Evolutionary conservation across 2,329 filamentous ascomycete genomes (phyloP), one percentile per base, ranked within the genome.

Genomic region (Penicillium concentricum): DNA sequence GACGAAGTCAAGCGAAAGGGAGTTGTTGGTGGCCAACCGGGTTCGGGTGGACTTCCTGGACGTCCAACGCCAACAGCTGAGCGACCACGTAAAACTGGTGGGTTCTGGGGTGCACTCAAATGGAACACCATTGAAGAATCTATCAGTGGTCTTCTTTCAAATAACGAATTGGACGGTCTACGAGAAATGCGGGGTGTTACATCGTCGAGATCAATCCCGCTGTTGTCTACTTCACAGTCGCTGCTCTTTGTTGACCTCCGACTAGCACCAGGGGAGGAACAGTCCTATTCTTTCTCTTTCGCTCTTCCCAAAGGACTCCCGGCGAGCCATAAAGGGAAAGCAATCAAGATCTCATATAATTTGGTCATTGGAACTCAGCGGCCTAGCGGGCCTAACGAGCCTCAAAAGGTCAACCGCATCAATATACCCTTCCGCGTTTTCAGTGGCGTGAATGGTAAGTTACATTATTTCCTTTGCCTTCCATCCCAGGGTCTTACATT

Each of bases 1-100:
- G 94, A 99, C 70, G 91, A 95, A 67, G 92, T 97, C 38, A 99
- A 99, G 74, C 85, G 92, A 57, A 97, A 96, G 76, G 92, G 90
- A 2, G 91, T 96, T 7, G 85, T 96, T 5, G 91, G 91, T 47
- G 90, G 89, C 1, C 91, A 96, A 68, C 81, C 81, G 24, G 91
- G 90, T 35, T 91, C 91, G 42, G 91, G 92, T 34, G 91, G 91
- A 12, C 78, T 96, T 10, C 62, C 71, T 41, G 74, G 71, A 34
- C 90, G 95, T 62, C 82, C 84, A 16, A 58, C 66, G 6, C 41
- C 63, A 38, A 62, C 60, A 30, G 52, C 56, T 46, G 71, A 72
- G 5, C 73, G 73, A 35, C 64, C 68, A 42, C 81, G 80, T 1
- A 94, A 91, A 72, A 84, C 87, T 56, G 91, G 87, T 66, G 88